phyloP scores from a whole-genome alignment of 2,329 filamentous ascomycete genomes.

The Pseudogymnoascus sp. region DNA sequence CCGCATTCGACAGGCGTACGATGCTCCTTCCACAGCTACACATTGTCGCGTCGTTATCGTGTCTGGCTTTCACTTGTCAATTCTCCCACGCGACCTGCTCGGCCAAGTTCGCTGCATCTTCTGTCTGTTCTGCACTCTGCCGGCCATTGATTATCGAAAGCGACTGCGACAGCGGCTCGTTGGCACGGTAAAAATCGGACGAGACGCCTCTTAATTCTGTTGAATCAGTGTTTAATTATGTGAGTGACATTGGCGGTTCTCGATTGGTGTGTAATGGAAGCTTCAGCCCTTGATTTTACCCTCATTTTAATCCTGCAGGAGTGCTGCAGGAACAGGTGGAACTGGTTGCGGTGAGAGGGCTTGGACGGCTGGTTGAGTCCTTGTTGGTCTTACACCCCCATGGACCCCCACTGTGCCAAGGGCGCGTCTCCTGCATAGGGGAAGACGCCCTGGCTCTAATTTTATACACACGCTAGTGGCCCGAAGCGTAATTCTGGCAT shows the following conservation, averaged over 20 bases:
- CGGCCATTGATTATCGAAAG: background rate
- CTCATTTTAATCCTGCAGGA: constrained; percentile 7
- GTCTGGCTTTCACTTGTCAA: constrained; percentile 1
- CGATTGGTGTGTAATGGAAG: background rate
- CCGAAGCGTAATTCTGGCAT: background rate
- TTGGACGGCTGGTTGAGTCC: too few species aligned
- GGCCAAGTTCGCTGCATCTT: background rate
- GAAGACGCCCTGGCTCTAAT: constrained; percentile 1
- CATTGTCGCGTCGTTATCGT: background rate
- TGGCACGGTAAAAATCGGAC: background rate
- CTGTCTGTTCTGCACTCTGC: background rate
- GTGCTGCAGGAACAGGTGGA: background rate
- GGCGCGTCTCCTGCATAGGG: constrained; percentile 3
- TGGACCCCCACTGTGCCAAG: constrained; percentile 5
- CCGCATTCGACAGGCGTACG: background rate
- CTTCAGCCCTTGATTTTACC: constrained; percentile 4
- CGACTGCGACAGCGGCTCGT: background rate
- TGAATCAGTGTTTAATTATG: constrained; percentile 7
- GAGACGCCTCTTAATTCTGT: background rate
- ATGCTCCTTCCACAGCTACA: background rate
- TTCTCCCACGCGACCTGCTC: background rate
- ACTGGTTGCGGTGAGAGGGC: constrained; percentile 1
- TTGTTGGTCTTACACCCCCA: background rate
- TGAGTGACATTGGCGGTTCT: background rate
- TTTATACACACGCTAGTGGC: constrained; percentile 8